Evolutionary conservation across 169 alveolate species (phyloP).

Genomic region (Cryptosporidium ubiquitum): DNA sequence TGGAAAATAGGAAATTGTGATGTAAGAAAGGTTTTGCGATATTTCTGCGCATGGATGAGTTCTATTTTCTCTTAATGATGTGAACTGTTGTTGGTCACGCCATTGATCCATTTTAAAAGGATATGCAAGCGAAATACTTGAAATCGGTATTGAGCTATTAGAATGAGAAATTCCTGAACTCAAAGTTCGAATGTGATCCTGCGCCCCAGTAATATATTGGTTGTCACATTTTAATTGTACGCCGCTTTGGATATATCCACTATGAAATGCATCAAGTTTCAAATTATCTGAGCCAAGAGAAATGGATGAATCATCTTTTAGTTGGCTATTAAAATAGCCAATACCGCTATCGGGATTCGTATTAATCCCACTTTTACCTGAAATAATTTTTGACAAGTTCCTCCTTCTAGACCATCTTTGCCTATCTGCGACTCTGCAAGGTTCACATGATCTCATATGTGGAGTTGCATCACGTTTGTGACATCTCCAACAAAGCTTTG

Average conservation of each 20-base stretch:
- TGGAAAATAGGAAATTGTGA: constrained; percentile 66
- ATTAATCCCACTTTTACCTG: constrained; percentile 10
- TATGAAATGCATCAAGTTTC: constrained; percentile 5
- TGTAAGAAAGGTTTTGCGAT: constrained; percentile 53
- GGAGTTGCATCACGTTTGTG: constrained; percentile 75
- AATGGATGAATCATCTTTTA: constrained; percentile 5
- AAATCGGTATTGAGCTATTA: background rate
- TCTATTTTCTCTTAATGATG: constrained; percentile 18
- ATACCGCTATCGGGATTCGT: background rate
- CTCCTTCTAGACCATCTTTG: constrained; percentile 75
- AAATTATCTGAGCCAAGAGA: background rate
- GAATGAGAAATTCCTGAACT: constrained; percentile 17
- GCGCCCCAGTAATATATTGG: constrained; percentile 9
- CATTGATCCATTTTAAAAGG: constrained; percentile 35
- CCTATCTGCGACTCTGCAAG: constrained; percentile 73
- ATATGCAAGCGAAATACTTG: constrained; percentile 41
- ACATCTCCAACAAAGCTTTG: constrained; percentile 73
- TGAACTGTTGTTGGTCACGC: constrained; percentile 46
- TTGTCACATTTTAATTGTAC: constrained; percentile 36
- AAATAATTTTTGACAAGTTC: constrained; percentile 34
- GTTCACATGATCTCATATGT: constrained; percentile 74
- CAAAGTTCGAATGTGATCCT: constrained; percentile 4
- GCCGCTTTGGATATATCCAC: constrained; percentile 32
- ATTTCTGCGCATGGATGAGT: background rate
- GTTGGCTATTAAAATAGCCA: background rate